phyloP scores from a whole-genome alignment of 768 basidiomycete species.

The Roridomyces roridus region DNA sequence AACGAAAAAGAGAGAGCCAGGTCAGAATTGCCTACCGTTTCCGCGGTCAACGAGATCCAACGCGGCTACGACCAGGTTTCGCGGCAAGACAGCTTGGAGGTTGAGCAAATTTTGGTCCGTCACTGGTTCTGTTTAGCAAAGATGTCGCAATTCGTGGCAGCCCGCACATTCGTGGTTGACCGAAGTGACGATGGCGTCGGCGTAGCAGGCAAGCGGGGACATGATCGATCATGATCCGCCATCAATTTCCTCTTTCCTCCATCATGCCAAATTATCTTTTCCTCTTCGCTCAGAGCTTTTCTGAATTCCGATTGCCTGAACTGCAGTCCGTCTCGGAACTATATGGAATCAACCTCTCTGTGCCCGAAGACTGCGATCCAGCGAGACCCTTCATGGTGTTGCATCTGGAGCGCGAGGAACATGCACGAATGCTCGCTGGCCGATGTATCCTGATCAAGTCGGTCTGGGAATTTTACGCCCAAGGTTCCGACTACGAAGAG shows the following conservation, averaged over 20 bases:
- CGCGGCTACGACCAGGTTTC: conserved; percentile 68
- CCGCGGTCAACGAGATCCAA: conserved; percentile 79
- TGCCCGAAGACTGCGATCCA: conserved; percentile 57
- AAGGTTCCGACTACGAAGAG: conserved; percentile 70
- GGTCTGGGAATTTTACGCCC: conserved; percentile 79
- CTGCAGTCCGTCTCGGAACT: conserved; percentile 79
- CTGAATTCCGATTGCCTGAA: conserved; percentile 86
- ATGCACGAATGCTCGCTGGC: conserved; percentile 74
- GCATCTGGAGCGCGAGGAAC: conserved; percentile 69
- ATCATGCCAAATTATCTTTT: conserved; percentile 56
- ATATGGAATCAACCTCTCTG: conserved; percentile 63
- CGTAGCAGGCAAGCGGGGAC: conserved; percentile 16
- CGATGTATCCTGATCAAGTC: conserved; percentile 89
- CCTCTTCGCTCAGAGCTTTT: conserved; percentile 81
- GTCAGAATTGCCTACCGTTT: conserved; percentile 52
- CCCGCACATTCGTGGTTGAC: conserved; percentile 8
- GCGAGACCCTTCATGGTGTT: conserved; percentile 79
- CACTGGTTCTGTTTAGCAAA: conserved; percentile 31
- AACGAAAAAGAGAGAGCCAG: neutral
- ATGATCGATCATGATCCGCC: conserved; percentile 5
- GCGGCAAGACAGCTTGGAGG: conserved; percentile 65
- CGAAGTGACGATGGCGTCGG: conserved; percentile 11
- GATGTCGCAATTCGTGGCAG: neutral
- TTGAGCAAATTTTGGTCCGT: conserved; percentile 61
- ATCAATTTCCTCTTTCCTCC: neutral